Percentiles rank a stretch among this genome's conserved stretches.
These are phyloP conservation scores for Trypanosoma brucei DNA, from an alignment of 208 protist genomes.

Conservation along the genomic window DNA sequence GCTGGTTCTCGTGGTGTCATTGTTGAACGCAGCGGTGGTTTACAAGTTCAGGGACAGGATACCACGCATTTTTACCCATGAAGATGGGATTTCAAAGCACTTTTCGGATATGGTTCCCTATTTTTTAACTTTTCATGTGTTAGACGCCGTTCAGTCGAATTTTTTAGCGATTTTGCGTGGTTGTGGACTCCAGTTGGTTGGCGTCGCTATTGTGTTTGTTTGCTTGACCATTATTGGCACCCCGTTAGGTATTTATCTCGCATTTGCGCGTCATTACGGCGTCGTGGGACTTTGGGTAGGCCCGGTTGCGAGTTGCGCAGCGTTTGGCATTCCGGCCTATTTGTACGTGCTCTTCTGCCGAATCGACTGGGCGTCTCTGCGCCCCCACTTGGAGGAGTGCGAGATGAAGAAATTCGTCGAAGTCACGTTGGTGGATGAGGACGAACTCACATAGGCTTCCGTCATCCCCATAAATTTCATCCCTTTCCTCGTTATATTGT, in stretches of 20 bases:
- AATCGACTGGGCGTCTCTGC: conserved; percentile 10
- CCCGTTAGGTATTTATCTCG: conserved; percentile 13
- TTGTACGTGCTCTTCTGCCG: conserved; percentile 9
- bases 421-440: too few relatives aligned
- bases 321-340: conserved; percentile 15
- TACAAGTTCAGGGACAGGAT: conserved; percentile 44
- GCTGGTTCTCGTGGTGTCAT: conserved; percentile 43
- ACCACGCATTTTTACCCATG: conserved; percentile 58
- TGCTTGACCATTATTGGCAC: conserved; percentile 12
- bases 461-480: too few relatives aligned
- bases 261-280: conserved; percentile 6
- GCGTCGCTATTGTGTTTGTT: conserved; percentile 15
- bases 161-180: conserved; percentile 21
- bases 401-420: background rate
- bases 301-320: conserved; percentile 4
- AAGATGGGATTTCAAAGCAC: conserved; percentile 29
- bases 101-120: conserved; percentile 6
- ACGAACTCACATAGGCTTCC: too few relatives aligned
- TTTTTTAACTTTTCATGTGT: conserved; percentile 21
- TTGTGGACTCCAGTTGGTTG: conserved; percentile 11
- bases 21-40: conserved; percentile 41
- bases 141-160: conserved; percentile 17
- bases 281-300: conserved; percentile 19
- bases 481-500: too few relatives aligned
- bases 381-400: conserved; percentile 1